Conservation (phyloP, 2,329 filamentous ascomycete genomes). For the Aspergillus tubingensis region DNA sequence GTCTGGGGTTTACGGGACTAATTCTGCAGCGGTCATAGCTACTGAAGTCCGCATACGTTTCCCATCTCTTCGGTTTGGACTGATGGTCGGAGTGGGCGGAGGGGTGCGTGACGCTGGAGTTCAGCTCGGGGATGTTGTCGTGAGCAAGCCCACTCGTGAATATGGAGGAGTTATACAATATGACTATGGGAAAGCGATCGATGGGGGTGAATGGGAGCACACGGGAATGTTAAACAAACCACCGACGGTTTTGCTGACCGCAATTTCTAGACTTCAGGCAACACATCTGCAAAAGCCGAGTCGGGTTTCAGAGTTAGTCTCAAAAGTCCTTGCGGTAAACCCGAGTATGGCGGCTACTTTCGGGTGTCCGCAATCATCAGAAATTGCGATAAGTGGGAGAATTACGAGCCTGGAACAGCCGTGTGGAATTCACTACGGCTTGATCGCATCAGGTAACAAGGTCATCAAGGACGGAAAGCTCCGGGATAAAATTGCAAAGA, state of each 20-base stretch:
- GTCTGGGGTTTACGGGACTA: conserved; percentile 9
- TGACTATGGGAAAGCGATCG: conserved; percentile 28
- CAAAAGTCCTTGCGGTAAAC: background rate
- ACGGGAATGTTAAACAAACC: conserved; percentile 21
- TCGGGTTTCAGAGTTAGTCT: background rate
- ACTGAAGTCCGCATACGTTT: conserved; percentile 30
- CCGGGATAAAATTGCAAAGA: background rate
- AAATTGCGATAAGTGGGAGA: background rate
- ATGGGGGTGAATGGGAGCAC: conserved; percentile 17
- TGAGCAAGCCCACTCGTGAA: conserved; percentile 5
- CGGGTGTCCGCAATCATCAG: background rate
- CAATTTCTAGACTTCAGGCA: background rate
- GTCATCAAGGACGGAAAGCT: background rate
- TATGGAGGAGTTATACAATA: conserved; percentile 31
- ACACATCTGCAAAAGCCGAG: background rate
- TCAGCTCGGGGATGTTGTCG: background rate
- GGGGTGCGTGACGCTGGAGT: background rate
- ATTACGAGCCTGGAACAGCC: background rate
- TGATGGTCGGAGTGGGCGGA: background rate
- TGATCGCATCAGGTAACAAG: conserved; percentile 3
- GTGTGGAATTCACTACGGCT: background rate
- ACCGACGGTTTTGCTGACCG: conserved; percentile 18
- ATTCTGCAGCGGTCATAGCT: conserved; percentile 35
- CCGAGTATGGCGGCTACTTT: background rate
- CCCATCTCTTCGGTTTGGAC: background rate